Evolutionary conservation across 306 rosid genomes (phyloP).

Genomic region (Astragalus glycyphyllos): DNA sequence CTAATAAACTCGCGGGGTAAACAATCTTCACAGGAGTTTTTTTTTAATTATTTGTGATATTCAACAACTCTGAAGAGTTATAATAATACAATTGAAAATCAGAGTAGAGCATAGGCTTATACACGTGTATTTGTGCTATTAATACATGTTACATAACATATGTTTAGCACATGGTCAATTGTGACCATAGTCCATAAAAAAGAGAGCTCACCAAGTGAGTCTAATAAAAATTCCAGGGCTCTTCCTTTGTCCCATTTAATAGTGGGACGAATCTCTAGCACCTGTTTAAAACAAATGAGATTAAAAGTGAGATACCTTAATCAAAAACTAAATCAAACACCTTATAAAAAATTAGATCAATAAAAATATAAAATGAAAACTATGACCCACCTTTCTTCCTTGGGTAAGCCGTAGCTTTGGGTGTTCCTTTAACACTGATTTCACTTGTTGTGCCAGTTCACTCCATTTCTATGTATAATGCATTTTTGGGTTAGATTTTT

Average conservation of each 20-base stretch:
- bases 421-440: constrained; percentile 69
- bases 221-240: constrained; percentile 82
- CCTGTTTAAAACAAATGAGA: constrained; percentile 51
- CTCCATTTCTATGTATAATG: constrained; percentile 68
- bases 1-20: neutral
- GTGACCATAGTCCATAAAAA: neutral
- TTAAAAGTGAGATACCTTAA: constrained; percentile 37
- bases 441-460: constrained; percentile 70
- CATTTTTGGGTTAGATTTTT: constrained; percentile 36
- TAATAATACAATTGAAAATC: neutral
- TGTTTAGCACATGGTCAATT: constrained; percentile 33
- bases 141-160: constrained; percentile 27
- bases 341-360: neutral
- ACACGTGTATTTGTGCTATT: neutral
- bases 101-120: neutral
- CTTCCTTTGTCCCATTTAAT: constrained; percentile 96
- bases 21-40: constrained; percentile 12
- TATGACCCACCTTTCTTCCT: constrained; percentile 79
- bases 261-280: constrained; percentile 83
- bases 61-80: neutral
- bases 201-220: constrained; percentile 77
- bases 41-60: neutral
- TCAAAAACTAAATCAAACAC: neutral
- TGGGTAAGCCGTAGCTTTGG: constrained; percentile 75
- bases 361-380: constrained; percentile 1